Evolutionary conservation across 78 protist species (phyloP).

Genomic region (Dictyostelium firmibasis): DNA sequence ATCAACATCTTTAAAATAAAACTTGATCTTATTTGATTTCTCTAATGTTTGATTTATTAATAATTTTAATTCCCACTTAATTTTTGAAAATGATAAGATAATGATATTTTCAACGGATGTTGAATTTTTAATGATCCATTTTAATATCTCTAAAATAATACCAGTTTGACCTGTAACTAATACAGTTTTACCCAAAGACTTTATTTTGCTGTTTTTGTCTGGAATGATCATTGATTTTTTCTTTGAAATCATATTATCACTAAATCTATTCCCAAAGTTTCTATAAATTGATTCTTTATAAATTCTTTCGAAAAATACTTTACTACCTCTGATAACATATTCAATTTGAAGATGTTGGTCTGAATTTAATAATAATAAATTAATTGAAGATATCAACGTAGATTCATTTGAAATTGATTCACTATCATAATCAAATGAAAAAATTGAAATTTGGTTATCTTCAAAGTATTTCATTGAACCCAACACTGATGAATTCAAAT

Average conservation of each 20-base stretch:
- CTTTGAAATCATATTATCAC: background rate
- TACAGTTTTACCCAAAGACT: conserved; percentile 11
- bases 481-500: background rate
- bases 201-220: no score
- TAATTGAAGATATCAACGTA: background rate
- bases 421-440: background rate
- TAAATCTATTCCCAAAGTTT: background rate
- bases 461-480: background rate
- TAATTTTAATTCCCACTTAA: background rate
- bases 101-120: background rate
- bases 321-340: background rate
- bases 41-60: background rate
- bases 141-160: conserved; percentile 1
- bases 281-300: background rate
- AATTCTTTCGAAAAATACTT: background rate
- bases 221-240: no score
- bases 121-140: conserved; percentile 31
- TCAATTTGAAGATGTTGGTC: background rate
- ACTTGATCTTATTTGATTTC: no score
- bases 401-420: conserved; percentile 5
- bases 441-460: background rate
- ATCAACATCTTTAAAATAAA: no score
- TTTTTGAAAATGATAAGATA: background rate
- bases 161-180: no score
- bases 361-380: background rate